phyloP scores from a whole-genome alignment of 306 rosid genomes.

The Arachis stenosperma region DNA sequence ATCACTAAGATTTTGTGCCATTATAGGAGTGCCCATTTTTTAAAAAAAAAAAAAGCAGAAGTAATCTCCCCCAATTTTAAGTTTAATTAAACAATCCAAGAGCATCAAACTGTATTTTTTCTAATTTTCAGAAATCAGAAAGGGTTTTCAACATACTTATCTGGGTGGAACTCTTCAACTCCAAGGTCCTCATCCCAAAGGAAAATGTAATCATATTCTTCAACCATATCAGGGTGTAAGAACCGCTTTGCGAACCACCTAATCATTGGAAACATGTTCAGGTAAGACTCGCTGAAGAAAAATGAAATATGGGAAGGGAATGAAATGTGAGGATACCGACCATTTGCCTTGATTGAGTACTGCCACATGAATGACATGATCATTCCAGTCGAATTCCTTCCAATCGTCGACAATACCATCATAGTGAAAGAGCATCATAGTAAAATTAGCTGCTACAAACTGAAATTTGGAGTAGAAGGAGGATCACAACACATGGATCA shows the following conservation, averaged over 20 bases:
- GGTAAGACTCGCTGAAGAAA: constrained; percentile 17
- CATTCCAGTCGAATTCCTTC: constrained; percentile 69
- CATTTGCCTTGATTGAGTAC: constrained; percentile 79
- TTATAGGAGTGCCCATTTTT: not conserved
- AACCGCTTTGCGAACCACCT: constrained; percentile 99
- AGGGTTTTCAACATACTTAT: constrained; percentile 49
- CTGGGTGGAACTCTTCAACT: constrained; percentile 75
- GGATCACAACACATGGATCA: constrained; percentile 27
- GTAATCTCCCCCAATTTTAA: not conserved
- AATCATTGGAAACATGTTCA: constrained; percentile 40
- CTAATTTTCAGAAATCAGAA: constrained; percentile 5
- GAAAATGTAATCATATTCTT: constrained; percentile 76
- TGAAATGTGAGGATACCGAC: constrained; percentile 45
- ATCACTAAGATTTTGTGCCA: not conserved
- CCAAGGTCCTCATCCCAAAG: constrained; percentile 99
- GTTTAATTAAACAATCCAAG: not conserved
- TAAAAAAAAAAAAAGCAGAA: not conserved
- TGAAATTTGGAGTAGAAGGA: constrained; percentile 38
- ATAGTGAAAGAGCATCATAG: constrained; percentile 88
- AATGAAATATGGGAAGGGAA: not conserved
- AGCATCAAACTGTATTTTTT: constrained; percentile 13
- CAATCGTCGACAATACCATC: constrained; percentile 73
- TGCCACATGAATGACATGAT: constrained; percentile 67
- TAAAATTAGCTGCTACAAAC: constrained; percentile 72
- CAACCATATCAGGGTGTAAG: constrained; percentile 94